Base-by-base conservation (phyloP, 352 stramenopile genomes). In the Chrysophaeum taylorii region DNA sequence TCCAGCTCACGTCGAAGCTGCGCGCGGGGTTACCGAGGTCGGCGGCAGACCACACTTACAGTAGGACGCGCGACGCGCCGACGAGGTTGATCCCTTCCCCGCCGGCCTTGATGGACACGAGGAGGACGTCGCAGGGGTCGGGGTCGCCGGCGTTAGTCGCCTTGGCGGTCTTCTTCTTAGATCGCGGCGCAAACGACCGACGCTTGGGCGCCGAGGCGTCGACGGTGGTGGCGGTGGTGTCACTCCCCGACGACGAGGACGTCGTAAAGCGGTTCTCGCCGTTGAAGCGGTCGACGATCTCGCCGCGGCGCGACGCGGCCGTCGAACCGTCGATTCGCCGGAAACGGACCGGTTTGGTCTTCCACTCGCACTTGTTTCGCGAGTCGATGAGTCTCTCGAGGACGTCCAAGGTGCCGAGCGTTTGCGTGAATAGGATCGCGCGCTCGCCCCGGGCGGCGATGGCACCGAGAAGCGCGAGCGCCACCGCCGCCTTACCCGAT, bases 1-100 rank as follows among this genome's bases (percentile, higher is more conserved):
- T 94, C 88, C 88, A 94, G 60, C 87, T 94, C 0, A 92, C 86
- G 61, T 94, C 88, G 57, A 93, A 94, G n/a, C n/a, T n/a, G n/a
- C n/a, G n/a, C n/a, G n/a, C n/a, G n/a, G n/a, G n/a, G n/a, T n/a
- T n/a, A n/a, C n/a, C n/a, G n/a, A n/a, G n/a, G n/a, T n/a, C n/a
- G n/a, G n/a, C n/a, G n/a, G n/a, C n/a, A n/a, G n/a, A n/a, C n/a
- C n/a, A n/a, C n/a, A n/a, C n/a, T 73, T 94, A 95, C 29, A 94
- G 92, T 33, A 94, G 84, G 50, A 94, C 88, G 43, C 88, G 85
- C 64, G 92, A 93, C 38, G 86, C 88, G 1, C 84, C 87, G 38
- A 85, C 90, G 68, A 94, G 69, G 71, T 94, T 94, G 23, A 94
- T 89, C 25, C 88, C 88, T 75, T 73, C 70, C 33, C 64, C 70